Conservation (phyloP, 2,329 filamentous ascomycete genomes). For the Verticillium longisporum region DNA sequence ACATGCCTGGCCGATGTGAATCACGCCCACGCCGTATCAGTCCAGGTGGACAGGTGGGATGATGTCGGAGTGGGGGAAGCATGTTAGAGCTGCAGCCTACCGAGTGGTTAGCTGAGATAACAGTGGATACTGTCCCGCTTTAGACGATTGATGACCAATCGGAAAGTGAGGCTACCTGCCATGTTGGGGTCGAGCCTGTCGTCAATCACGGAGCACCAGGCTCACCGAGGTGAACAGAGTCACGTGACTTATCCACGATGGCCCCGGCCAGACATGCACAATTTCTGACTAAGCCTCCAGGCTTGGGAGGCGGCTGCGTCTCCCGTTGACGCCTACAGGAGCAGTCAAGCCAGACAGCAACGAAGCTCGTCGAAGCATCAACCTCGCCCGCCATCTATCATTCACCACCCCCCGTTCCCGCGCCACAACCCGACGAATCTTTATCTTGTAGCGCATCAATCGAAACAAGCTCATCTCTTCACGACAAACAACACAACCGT, state of each 20-base stretch:
- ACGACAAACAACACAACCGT: conserved; percentile 2
- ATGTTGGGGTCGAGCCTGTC: neutral
- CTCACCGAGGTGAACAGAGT: neutral
- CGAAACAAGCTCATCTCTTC: neutral
- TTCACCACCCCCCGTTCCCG: neutral
- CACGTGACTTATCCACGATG: neutral
- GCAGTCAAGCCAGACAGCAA: neutral
- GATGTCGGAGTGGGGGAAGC: neutral
- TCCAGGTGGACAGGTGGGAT: neutral
- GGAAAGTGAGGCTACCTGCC: neutral
- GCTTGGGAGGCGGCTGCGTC: neutral
- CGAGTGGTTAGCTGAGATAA: neutral
- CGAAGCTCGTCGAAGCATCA: conserved; percentile 1
- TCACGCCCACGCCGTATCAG: neutral
- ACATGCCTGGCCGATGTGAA: conserved; percentile 1
- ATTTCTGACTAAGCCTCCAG: neutral
- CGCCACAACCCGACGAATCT: neutral
- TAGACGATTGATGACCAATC: neutral
- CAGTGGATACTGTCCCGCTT: neutral
- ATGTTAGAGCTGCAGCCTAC: neutral
- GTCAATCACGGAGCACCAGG: neutral
- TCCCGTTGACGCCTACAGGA: neutral
- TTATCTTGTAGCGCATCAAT: neutral
- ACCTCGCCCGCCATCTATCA: conserved; percentile 2
- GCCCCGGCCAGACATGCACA: too few species aligned